Conservation (phyloP, 2,329 filamentous ascomycete species). For the Aspergillus pseudoglaucus region DNA sequence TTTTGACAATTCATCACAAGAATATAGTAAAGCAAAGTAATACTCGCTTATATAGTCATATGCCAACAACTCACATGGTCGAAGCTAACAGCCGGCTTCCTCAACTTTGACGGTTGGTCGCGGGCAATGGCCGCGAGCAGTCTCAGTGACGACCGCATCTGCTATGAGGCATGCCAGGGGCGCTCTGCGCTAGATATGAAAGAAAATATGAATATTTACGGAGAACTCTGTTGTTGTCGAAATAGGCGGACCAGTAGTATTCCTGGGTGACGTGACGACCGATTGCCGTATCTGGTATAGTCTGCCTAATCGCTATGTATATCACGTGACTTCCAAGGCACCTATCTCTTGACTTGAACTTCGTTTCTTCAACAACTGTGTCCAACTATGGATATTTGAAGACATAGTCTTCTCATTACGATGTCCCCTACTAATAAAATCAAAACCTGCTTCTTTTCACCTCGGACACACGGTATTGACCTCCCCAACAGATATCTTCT, state of each 20-base stretch:
- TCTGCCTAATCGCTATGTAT: too few relatives aligned
- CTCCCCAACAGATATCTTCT: constrained; percentile 20
- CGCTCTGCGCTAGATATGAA: too few relatives aligned
- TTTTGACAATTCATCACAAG: not conserved
- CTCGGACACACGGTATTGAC: constrained; percentile 37
- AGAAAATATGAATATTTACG: too few relatives aligned
- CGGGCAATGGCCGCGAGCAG: constrained; percentile 26
- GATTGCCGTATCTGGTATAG: too few relatives aligned
- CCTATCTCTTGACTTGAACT: too few relatives aligned
- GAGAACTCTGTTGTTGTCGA: too few relatives aligned
- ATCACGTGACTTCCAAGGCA: too few relatives aligned
- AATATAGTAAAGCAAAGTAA: not conserved
- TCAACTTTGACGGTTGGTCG: constrained; percentile 25
- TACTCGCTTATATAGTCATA: not conserved
- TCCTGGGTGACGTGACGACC: too few relatives aligned
- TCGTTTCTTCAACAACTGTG: too few relatives aligned
- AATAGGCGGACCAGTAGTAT: too few relatives aligned
- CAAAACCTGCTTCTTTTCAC: constrained; percentile 40
- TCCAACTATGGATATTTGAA: too few relatives aligned
- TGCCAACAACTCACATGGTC: constrained; percentile 29
- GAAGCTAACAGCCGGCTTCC: constrained; percentile 31
- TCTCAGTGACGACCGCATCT: constrained; percentile 25
- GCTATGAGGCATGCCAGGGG: constrained; percentile 1
- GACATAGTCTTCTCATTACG: not conserved
- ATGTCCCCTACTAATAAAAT: constrained; percentile 12